Base-by-base conservation (phyloP, 2,329 filamentous ascomycete genomes). In the Aureobasidium leucospermi region DNA sequence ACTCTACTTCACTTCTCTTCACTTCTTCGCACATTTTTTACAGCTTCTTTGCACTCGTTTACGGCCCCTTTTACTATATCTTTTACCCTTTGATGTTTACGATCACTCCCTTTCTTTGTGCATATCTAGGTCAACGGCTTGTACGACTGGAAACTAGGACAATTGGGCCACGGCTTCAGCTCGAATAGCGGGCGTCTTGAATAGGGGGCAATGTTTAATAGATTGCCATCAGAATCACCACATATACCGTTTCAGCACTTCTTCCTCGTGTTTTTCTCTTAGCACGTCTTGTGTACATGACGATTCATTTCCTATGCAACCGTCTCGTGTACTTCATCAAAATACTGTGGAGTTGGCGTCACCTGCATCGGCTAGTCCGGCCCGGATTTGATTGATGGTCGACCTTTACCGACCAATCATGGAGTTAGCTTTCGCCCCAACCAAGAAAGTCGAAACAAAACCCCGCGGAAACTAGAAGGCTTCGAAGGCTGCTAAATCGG, bases 101-200 rank as follows among this genome's bases (percentile, higher is more conserved):
- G 55, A 58, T 58, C 42, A 38, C 52, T 58, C 43, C 42, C 43
- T 43, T 58, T 58, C 55, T 58, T 58, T 58, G 55, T 58, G 55
- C 55, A 58, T 48, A 58, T 58, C 36, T 48, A 58, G 42, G 55
- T 48, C 28, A 31, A 43, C 43, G 55, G 42, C 42, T 58, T 46
- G 39, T 28, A 56, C 19, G 52, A 58, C 55, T 23, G 34, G 32
- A 56, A 38, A 58, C 55, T 48, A 47, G 42, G 42, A 48, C 42
- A 48, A 47, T 48, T 16, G 31, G 55, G 55, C 43, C 42, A 58
- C 55, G 43, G 43, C 55, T 47, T 39, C 34, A 31, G 55, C 55
- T 48, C 55, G 43, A 58, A 58, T 43, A 58, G 55, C 42, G 55
- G 16, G 55, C 55, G 32, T 47, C 55, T 48, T 32, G 42, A 48